These are phyloP conservation scores for Coemansia sp. DNA, from an alignment of 192 early-diverging fungal genomes.

Conservation along the genomic window DNA sequence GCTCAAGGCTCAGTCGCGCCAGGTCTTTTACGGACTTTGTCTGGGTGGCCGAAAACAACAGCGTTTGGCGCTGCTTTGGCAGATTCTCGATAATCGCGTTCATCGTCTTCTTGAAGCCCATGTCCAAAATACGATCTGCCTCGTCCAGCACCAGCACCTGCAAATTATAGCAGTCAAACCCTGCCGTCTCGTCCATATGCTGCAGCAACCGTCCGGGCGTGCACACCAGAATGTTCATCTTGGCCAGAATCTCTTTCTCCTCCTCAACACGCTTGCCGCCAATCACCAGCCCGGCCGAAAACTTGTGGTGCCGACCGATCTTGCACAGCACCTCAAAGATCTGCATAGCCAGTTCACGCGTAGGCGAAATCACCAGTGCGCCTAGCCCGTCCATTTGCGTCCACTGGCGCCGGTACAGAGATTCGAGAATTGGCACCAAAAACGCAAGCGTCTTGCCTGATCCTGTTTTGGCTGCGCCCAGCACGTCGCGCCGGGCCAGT, in stretches of 20 bases:
- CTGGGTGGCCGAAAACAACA: conserved; percentile 97
- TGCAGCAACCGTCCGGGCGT: conserved; percentile 84
- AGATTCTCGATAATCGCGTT: conserved; percentile 84
- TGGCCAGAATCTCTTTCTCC: conserved; percentile 68
- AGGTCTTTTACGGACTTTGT: conserved; percentile 95
- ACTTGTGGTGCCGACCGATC: conserved; percentile 67
- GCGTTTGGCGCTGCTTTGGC: conserved; percentile 82
- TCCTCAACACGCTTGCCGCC: conserved; percentile 87
- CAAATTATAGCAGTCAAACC: conserved; percentile 82
- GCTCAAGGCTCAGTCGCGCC: conserved; percentile 81
- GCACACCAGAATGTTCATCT: conserved; percentile 81
- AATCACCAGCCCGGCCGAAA: conserved; percentile 95
- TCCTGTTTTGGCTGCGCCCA: conserved; percentile 85
- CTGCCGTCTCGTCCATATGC: conserved; percentile 89
- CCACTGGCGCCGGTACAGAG: conserved; percentile 82
- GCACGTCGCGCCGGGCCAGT: conserved; percentile 68
- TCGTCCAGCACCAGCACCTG: conserved; percentile 80
- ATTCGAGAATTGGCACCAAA: conserved; percentile 80
- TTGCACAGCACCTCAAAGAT: conserved; percentile 86
- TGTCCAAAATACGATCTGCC: conserved; percentile 82
- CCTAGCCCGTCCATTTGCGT: conserved; percentile 75
- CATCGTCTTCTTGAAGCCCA: conserved; percentile 80
- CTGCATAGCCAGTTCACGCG: conserved; percentile 81
- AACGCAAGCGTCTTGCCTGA: conserved; percentile 84
- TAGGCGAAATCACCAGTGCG: conserved; percentile 79